Evolutionary conservation across 257 asterid species (phyloP).

Genomic region (Thymus mandschuricus): DNA sequence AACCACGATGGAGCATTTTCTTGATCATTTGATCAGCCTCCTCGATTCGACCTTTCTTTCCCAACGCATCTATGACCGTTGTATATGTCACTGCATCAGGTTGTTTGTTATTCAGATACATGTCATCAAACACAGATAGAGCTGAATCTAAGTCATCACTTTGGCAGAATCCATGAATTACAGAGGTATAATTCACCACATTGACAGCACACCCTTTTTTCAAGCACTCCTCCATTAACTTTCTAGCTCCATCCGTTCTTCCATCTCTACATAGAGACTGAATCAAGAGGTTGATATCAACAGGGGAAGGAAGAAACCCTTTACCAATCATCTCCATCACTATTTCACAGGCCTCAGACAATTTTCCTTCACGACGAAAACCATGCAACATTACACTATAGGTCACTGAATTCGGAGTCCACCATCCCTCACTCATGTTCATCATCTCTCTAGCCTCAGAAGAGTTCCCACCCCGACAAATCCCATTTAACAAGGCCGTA

Average conservation of each 20-base stretch:
- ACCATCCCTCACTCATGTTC: slow-evolving; percentile 81
- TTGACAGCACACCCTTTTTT: slow-evolving; percentile 83
- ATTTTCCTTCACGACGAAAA: slow-evolving; percentile 86
- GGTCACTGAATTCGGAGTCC: slow-evolving; percentile 87
- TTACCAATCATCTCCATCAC: slow-evolving; percentile 73
- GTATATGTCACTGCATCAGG: slow-evolving; percentile 89
- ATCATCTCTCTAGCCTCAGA: slow-evolving; percentile 84
- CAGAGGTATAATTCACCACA: slow-evolving; percentile 81
- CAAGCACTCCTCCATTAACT: slow-evolving; percentile 75
- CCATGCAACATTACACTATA: slow-evolving; percentile 88
- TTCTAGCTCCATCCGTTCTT: slow-evolving; percentile 57
- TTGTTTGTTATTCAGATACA: slow-evolving; percentile 84
- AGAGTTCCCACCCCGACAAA: slow-evolving; percentile 71
- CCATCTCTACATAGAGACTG: slow-evolving; percentile 68
- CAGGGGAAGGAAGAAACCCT: slow-evolving; percentile 78
- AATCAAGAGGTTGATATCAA: slow-evolving; percentile 82
- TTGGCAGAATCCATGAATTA: slow-evolving; percentile 87
- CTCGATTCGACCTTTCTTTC: slow-evolving; percentile 64
- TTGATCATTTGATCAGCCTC: slow-evolving; percentile 71
- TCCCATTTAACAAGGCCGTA: slow-evolving; percentile 80
- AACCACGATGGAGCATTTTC: slow-evolving; percentile 80
- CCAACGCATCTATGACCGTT: slow-evolving; percentile 61
- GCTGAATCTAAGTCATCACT: slow-evolving; percentile 78
- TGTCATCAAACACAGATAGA: slow-evolving; percentile 88
- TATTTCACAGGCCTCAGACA: slow-evolving; percentile 72